A percentile compares a stretch with the other conserved stretches of the same genome.
phyloP scores from a whole-genome alignment of 1,139 yeast species.

The Taphrina deformans region DNA sequence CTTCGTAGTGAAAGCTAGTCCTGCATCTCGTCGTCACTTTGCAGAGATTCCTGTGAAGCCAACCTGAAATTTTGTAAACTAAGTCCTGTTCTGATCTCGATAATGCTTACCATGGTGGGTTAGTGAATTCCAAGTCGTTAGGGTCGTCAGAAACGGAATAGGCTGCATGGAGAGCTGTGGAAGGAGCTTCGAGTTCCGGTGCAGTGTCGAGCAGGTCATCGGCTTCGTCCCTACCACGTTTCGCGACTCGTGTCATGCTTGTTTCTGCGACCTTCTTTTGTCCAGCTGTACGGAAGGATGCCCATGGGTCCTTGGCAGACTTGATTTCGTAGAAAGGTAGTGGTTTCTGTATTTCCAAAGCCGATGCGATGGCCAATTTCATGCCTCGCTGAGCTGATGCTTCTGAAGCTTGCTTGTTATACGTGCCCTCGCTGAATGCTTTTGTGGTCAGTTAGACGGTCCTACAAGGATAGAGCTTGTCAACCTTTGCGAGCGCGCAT shows the following conservation, averaged over 20 bases:
- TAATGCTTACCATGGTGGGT: conserved; percentile 16
- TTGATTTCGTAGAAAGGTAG: conserved; percentile 8
- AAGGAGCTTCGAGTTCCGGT: not conserved
- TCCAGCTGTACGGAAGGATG: conserved; percentile 8
- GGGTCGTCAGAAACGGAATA: not conserved
- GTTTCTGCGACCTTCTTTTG: not conserved
- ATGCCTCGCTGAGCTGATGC: not conserved
- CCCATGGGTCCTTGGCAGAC: conserved; percentile 27
- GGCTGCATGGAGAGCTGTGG: not conserved
- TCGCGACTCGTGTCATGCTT: not conserved
- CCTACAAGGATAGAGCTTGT: not conserved
- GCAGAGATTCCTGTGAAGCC: conserved; percentile 20
- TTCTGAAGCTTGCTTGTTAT: not conserved
- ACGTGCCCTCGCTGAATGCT: conserved; percentile 17
- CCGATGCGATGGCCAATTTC: conserved; percentile 5
- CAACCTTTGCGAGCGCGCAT: conserved; percentile 31
- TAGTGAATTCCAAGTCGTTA: conserved; percentile 20
- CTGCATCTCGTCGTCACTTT: conserved; percentile 5
- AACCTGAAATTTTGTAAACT: not conserved
- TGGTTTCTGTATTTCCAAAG: conserved; percentile 5
- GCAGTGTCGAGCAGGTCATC: not conserved
- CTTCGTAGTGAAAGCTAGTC: no score
- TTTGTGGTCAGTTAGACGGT: not conserved
- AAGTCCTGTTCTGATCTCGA: not conserved
- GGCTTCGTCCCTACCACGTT: conserved; percentile 12